Evolutionary conservation across 2,329 filamentous ascomycete species (phyloP), one percentile per base, ranked within the genome.

Genomic region (Bipolaris oryzae): DNA sequence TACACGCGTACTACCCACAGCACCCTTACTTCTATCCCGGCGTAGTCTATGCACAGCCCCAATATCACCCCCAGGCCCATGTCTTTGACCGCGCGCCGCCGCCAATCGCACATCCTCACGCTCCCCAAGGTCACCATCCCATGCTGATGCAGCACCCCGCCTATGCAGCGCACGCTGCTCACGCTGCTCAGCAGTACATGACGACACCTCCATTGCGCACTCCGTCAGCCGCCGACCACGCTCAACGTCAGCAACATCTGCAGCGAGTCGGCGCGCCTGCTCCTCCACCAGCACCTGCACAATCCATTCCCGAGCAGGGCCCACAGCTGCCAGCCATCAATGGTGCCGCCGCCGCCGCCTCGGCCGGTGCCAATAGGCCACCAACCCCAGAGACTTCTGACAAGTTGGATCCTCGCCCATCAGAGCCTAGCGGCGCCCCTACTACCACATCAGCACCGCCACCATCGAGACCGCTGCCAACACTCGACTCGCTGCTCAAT

Each of bases 381-480:
- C 69, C 70, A 16, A 69, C 66, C 1, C 73, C 73, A 33, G 71
- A 72, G 50, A 58, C 65, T 5, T 54, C 68, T 3, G 69, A 74
- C 81, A 70, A 78, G 79, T 33, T 78, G 72, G 58, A 78, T 62
- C 42, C 78, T 68, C 67, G 78, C 74, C 74, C 61, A 80, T 80
- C 64, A 3, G 73, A 76, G 35, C 55, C 68, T 3, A 70, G 68
- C 52, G 62, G 61, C 42, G 47, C 61, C 25, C 62, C 68, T 23
- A 57, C 68, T 2, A 45, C 45, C 10, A 16, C 33, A 38, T 25
- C 45, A 23, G 45, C 33, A 16, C 62, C 37, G 60, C 28, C 68
- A 37, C 59, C 67, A 1, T 71, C 72, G 33, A 74, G 74, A 42
- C 77, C 77, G 1, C 84, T 87, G 25, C 85, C 85, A 7, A 72